Conservation (phyloP, 1,284 basidiomycete species). For the Pyrrhoderma noxium region DNA sequence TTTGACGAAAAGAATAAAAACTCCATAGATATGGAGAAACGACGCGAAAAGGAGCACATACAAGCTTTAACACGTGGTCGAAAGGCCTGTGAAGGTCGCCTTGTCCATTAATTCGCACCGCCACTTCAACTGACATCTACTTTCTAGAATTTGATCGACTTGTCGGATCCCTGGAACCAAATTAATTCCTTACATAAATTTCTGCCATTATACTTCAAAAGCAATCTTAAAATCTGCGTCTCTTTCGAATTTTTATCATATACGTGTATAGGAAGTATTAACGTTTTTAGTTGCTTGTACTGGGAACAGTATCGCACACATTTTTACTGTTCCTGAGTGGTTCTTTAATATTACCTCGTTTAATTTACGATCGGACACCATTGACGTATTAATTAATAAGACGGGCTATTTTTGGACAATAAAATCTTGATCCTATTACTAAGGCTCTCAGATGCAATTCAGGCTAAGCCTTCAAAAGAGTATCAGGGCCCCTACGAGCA, state of each 20-base stretch:
- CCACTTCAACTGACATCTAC: no score
- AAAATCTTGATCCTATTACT: neutral
- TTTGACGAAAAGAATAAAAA: conserved; percentile 3
- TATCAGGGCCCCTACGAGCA: no score
- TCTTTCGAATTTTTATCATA: no score
- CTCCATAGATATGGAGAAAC: conserved; percentile 2
- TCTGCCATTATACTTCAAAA: no score
- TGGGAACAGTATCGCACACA: neutral
- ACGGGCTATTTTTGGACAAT: neutral
- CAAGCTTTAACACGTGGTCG: conserved; percentile 14
- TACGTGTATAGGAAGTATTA: neutral
- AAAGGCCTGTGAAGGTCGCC: conserved; percentile 17
- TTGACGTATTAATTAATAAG: neutral
- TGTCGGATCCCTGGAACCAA: no score
- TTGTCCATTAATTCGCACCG: neutral
- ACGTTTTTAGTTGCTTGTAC: neutral
- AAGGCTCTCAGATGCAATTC: neutral
- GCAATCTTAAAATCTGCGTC: no score
- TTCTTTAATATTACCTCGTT: neutral
- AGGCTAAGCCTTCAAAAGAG: no score
- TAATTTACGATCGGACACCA: neutral
- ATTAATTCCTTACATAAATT: no score
- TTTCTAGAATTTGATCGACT: no score
- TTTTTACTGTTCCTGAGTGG: neutral
- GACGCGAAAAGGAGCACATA: conserved; percentile 16